Conservation (phyloP, 306 rosid species). For the Prosopis cineraria region DNA sequence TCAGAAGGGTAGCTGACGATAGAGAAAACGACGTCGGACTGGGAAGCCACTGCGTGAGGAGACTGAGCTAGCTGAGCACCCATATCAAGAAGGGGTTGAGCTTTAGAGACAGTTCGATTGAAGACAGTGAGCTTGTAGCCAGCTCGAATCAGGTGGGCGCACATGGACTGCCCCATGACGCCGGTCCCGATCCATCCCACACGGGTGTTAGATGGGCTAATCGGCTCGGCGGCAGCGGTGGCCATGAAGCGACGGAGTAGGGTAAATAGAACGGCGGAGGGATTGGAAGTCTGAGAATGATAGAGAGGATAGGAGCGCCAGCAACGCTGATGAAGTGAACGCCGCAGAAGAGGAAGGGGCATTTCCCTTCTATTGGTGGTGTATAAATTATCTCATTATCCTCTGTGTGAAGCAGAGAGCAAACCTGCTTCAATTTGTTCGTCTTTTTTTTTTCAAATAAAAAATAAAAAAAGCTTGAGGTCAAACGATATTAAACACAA, state of each 20-base stretch:
- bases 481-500: too few relatives aligned
- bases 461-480: too few relatives aligned
- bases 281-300: conserved; percentile 26
- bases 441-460: neutral
- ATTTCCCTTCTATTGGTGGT: neutral
- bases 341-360: conserved; percentile 23
- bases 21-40: conserved; percentile 83
- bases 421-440: neutral
- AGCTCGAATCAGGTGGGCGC: conserved; percentile 77
- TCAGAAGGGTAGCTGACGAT: conserved; percentile 96
- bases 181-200: conserved; percentile 99
- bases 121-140: conserved; percentile 88
- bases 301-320: conserved; percentile 2
- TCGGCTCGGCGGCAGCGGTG: conserved; percentile 38
- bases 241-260: conserved; percentile 56
- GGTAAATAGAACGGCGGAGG: conserved; percentile 16
- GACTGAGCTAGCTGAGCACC: conserved; percentile 72
- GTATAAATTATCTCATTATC: conserved; percentile 1
- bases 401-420: neutral
- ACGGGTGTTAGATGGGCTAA: conserved; percentile 71
- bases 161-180: conserved; percentile 90
- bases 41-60: conserved; percentile 68
- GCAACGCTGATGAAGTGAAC: conserved; percentile 22
- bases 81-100: conserved; percentile 74
- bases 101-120: conserved; percentile 88